These are phyloP conservation scores for Ceratobasidium papillatum DNA, from an alignment of 1,284 basidiomycete genomes.

Conservation along the genomic window DNA sequence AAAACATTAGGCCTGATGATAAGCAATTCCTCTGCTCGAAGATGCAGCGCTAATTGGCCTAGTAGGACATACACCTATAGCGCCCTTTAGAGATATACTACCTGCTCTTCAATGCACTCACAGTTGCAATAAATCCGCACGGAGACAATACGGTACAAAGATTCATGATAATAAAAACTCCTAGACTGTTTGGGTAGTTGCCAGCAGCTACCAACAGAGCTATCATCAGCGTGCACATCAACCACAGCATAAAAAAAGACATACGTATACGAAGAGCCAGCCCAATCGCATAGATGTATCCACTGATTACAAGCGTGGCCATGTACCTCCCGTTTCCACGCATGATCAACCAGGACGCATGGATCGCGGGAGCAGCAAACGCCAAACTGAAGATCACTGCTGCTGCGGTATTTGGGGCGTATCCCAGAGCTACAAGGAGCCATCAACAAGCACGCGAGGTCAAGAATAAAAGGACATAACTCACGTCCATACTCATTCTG, in stretches of 20 bases:
- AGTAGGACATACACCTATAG: slow-evolving; percentile 21
- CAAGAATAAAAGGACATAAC: too few species aligned
- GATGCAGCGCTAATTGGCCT: not conserved
- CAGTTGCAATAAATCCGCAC: slow-evolving; percentile 21
- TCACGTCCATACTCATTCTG: too few species aligned
- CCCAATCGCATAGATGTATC: not conserved
- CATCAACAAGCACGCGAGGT: too few species aligned
- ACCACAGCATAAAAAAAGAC: not conserved
- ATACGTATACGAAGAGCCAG: slow-evolving; percentile 10
- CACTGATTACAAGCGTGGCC: not conserved
- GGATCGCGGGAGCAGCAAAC: not conserved
- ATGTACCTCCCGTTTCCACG: not conserved
- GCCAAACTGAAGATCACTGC: not conserved
- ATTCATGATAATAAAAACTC: slow-evolving; percentile 8
- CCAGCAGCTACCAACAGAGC: not conserved
- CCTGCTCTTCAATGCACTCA: too few species aligned
- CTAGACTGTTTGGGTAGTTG: not conserved
- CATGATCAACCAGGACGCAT: not conserved
- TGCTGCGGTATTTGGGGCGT: not conserved
- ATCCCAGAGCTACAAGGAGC: slow-evolving; percentile 19
- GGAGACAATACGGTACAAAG: slow-evolving; percentile 1
- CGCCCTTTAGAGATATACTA: too few species aligned
- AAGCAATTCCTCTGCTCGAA: slow-evolving; percentile 1
- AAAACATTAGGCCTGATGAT: slow-evolving; percentile 9
- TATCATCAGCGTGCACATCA: not conserved